Percentiles rank a stretch among this genome's conserved stretches.
Conservation (phyloP, 2,329 filamentous ascomycete species). For the Colletotrichum sp. region DNA sequence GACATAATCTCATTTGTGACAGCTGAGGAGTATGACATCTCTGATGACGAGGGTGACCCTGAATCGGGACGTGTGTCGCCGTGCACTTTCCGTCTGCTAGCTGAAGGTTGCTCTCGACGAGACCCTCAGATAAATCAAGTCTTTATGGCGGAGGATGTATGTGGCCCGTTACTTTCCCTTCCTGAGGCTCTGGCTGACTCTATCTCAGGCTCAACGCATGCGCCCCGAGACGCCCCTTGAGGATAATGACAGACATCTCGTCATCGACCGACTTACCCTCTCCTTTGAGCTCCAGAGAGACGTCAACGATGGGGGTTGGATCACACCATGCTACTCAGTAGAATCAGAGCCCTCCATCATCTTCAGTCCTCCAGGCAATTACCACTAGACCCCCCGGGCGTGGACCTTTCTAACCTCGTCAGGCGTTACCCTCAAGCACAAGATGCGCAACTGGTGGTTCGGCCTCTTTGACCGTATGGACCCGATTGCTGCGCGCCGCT, state of each 20-base stretch:
- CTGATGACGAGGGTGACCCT: slow-evolving; percentile 45
- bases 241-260: not conserved
- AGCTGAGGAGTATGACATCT: slow-evolving; percentile 32
- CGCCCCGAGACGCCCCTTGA: slow-evolving; percentile 11
- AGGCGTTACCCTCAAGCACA: slow-evolving; percentile 14
- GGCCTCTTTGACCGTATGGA: slow-evolving; percentile 24
- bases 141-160: slow-evolving; percentile 25
- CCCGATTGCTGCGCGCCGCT: slow-evolving; percentile 6
- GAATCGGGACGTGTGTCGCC: slow-evolving; percentile 42
- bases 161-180: not conserved
- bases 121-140: slow-evolving; percentile 24
- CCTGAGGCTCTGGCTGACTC: not conserved
- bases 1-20: not conserved
- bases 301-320: slow-evolving; percentile 11
- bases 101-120: slow-evolving; percentile 38
- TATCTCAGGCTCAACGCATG: slow-evolving; percentile 4
- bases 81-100: slow-evolving; percentile 43
- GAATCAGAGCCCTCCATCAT: slow-evolving; percentile 20
- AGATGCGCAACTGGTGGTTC: slow-evolving; percentile 21
- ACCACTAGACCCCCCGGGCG: not conserved
- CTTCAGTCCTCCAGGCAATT: slow-evolving; percentile 11
- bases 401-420: not conserved
- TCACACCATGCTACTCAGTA: slow-evolving; percentile 21
- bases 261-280: slow-evolving; percentile 5
- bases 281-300: slow-evolving; percentile 27